Evolutionary conservation across 257 asterid genomes (phyloP).

Genomic region (Nicotiana noctiflora): DNA sequence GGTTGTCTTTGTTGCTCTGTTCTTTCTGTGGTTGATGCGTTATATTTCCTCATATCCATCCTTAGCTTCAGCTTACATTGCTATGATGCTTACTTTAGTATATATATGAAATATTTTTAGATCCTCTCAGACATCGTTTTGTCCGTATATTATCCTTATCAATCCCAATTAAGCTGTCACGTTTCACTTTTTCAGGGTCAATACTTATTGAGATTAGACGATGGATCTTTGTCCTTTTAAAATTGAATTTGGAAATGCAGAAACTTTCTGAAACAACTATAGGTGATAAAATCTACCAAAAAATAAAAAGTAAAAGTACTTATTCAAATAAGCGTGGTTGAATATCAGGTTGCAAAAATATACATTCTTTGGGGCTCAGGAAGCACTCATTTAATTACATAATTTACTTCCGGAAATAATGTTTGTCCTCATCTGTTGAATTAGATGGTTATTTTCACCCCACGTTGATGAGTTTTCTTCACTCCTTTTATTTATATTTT

Average conservation of each 20-base stretch:
- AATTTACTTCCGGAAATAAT: background rate
- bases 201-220: background rate
- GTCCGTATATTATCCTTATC: background rate
- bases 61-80: background rate
- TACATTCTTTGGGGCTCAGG: background rate
- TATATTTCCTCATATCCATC: background rate
- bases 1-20: background rate
- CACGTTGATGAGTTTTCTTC: background rate
- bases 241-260: background rate
- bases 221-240: background rate
- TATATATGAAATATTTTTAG: background rate
- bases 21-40: background rate
- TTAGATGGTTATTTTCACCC: background rate
- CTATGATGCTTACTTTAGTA: background rate
- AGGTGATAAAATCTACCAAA: background rate
- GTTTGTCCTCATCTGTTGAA: background rate
- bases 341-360: background rate
- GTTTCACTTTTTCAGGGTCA: background rate
- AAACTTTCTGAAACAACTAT: background rate
- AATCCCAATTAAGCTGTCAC: background rate
- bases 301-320: background rate
- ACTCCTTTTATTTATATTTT: background rate
- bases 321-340: background rate
- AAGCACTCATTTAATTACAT: background rate
- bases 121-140: background rate